Conservation (phyloP, 1,284 basidiomycete genomes). For the Wallemia ichthyophaga region DNA sequence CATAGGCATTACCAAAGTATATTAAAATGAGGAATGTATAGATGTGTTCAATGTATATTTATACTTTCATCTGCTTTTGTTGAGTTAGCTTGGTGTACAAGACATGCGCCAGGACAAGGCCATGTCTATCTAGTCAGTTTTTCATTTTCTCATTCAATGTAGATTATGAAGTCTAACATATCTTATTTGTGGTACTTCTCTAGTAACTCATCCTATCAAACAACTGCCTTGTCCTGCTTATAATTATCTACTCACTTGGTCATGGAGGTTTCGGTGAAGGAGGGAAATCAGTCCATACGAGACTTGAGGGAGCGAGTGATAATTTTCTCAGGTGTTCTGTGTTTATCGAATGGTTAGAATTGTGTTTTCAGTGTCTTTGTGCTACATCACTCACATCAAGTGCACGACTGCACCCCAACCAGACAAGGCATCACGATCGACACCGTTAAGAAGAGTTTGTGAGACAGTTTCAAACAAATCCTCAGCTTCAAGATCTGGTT, state of each 20-base stretch:
- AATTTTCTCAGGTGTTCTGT: slow-evolving; percentile 56
- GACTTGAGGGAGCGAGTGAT: slow-evolving; percentile 58
- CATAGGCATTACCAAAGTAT: neutral
- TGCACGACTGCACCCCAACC: slow-evolving; percentile 93
- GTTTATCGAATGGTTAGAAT: slow-evolving; percentile 3
- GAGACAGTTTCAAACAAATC: slow-evolving; percentile 97
- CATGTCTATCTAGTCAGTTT: neutral
- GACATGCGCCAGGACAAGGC: too few species aligned
- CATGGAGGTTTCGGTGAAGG: neutral
- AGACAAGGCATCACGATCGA: slow-evolving; percentile 85
- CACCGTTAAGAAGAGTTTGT: slow-evolving; percentile 77
- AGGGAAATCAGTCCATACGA: slow-evolving; percentile 43
- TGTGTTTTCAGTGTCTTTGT: neutral
- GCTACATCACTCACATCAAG: slow-evolving; percentile 44
- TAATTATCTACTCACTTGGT: neutral
- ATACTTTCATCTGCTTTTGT: neutral
- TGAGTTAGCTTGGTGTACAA: too few species aligned
- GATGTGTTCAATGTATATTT: neutral
- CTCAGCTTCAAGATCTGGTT: slow-evolving; percentile 71
- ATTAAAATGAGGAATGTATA: neutral
- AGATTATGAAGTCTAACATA: neutral
- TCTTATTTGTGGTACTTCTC: neutral
- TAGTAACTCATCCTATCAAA: neutral
- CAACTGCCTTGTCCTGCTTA: neutral
- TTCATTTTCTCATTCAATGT: neutral